Evolutionary conservation across 2,329 filamentous ascomycete genomes (phyloP).

Genomic region (Aspergillus costaricaensis): DNA sequence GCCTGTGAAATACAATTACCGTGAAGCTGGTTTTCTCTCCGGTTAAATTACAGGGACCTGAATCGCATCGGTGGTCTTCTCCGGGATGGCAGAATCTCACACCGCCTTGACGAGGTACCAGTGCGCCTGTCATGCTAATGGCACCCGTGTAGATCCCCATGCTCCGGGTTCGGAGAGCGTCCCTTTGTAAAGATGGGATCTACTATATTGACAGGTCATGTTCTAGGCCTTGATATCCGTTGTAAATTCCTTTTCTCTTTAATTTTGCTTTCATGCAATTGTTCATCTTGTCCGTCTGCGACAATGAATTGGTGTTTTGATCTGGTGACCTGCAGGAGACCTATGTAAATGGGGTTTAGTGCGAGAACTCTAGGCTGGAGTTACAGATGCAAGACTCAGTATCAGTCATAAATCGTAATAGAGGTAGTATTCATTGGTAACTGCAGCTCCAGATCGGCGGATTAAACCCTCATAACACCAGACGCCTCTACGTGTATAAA

Average conservation of each 20-base stretch:
- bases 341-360: neutral
- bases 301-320: neutral
- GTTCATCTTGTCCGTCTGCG: neutral
- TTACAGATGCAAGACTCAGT: neutral
- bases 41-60: neutral
- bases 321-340: neutral
- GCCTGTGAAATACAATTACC: too few species aligned
- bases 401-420: neutral
- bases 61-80: neutral
- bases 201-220: neutral
- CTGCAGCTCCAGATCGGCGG: conserved; percentile 4
- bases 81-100: neutral
- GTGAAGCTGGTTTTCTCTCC: neutral
- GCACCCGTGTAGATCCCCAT: neutral
- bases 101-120: neutral
- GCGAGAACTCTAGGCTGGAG: neutral
- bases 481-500: conserved; percentile 19
- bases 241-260: neutral
- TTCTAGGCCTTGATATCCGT: neutral
- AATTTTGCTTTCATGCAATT: neutral
- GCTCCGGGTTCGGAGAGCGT: neutral
- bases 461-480: conserved; percentile 27
- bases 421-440: neutral
- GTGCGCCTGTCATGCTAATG: neutral
- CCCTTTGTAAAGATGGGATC: neutral